Conservation (phyloP, 352 stramenopile species). For the Globisporangium canariense region DNA sequence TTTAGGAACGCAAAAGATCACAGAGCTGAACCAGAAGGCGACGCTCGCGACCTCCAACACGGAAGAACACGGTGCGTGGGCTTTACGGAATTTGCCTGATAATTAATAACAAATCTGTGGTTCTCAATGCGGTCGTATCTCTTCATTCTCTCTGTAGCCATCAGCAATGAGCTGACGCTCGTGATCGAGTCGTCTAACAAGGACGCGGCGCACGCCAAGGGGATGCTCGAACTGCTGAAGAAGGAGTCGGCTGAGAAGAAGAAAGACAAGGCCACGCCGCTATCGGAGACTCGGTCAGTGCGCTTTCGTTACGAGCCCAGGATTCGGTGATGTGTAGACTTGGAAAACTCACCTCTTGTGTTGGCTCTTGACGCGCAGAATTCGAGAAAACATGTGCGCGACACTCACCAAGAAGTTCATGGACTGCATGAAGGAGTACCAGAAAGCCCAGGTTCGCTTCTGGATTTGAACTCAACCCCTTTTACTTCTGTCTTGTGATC, state of each 20-base stretch:
- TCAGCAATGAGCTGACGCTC: slow-evolving; percentile 89
- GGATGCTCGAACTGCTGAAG: slow-evolving; percentile 86
- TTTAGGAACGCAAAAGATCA: slow-evolving; percentile 89
- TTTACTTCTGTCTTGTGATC: neutral
- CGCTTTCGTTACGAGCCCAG: slow-evolving; percentile 3
- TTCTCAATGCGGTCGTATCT: neutral
- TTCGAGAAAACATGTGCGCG: slow-evolving; percentile 97
- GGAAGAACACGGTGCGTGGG: slow-evolving; percentile 75
- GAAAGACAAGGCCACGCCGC: slow-evolving; percentile 78
- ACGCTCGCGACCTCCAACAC: slow-evolving; percentile 91
- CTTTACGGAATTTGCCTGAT: neutral
- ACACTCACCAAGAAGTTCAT: slow-evolving; percentile 98
- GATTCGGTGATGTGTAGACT: neutral
- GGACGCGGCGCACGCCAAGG: slow-evolving; percentile 88
- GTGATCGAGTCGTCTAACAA: slow-evolving; percentile 94
- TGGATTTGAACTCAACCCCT: neutral
- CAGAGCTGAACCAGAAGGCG: slow-evolving; percentile 91
- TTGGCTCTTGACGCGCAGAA: slow-evolving; percentile 36
- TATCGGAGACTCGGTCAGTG: slow-evolving; percentile 60
- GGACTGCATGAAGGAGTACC: slow-evolving; percentile 98
- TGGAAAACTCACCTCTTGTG: neutral
- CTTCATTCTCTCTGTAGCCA: slow-evolving; percentile 27
- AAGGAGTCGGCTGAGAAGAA: slow-evolving; percentile 94
- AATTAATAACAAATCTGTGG: neutral
- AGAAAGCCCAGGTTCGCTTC: slow-evolving; percentile 71